Base-by-base conservation (phyloP, 805 yeast species). In the Spathaspora hagerdaliae region DNA sequence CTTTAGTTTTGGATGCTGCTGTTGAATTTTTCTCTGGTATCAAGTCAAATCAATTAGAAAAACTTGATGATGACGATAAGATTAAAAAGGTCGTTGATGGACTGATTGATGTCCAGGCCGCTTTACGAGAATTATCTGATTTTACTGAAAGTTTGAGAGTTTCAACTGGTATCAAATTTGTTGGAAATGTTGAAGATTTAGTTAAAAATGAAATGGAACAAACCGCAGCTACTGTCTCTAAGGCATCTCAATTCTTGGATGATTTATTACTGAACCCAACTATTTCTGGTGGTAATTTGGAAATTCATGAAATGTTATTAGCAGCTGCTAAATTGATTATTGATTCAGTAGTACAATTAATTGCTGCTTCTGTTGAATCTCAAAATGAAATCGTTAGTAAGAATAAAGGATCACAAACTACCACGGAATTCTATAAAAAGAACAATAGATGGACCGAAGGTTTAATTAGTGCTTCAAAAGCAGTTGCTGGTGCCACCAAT, bases 381-480 rank as follows among this genome's bases (percentile, higher is more conserved):
- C 96, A 89, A 63, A 67, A 78, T 46, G 96, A 89, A 64, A 88
- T 89, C 58, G 92, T 84, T 6, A 76, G 80, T 45, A 78, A 77
- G 48, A 88, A 87, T 37, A 74, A 76, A 47, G 92, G 92, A 3
- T 63, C 81, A 0, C 80, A 76, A 39, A 73, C 87, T 1, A 73
- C 81, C 47, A 79, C 89, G 11, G 86, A 85, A 38, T 89, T 84
- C 62, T 90, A 90, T 67, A 86, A 84, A 61, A 88, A 87, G 65
- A 86, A 89, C 62, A 89, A 83, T 63, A 77, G 92, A 56, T 89
- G 97, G 97, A 87, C 96, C 0, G 96, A 90, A 65, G 97, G 97
- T 19, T 79, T 89, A 46, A 82, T 89, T 29, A 85, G 95, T 48
- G 96, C 96, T 13, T 88, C 96, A 1, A 83, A 85, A 55, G 83